Base-by-base conservation (phyloP, 495 filamentous ascomycete species). In the Eremomyces bilateralis region DNA sequence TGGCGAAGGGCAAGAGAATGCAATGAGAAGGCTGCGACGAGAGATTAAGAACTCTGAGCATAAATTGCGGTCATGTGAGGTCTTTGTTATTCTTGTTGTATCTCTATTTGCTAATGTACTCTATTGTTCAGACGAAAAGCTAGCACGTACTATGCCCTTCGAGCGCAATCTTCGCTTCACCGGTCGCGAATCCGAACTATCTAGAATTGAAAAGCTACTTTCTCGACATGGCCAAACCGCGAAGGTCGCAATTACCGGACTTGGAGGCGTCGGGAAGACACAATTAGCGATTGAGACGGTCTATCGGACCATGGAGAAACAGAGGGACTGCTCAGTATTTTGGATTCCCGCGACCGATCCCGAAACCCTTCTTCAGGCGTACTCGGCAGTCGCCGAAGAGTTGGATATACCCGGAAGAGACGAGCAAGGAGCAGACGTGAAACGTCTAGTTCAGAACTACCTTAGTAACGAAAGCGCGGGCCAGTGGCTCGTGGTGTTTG, bases 231-330 rank as follows among this genome's bases (percentile, higher is more conserved):
- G 33, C 21, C 13, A 18, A 5, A 17, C 16, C 27, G 20, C 21
- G 16, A 36, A 21, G 18, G 5, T 37, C 17, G 60, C 0, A 3
- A 30, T 37, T n/a, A 20, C 16, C 2, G 38, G 38, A 11, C 38
- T 36, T 24, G 38, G 38, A n/a, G 64, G 62, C 0, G 45, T 63
- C 3, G 62, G n/a, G n/a, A n/a, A n/a, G n/a, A n/a, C n/a, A n/a
- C n/a, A n/a, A n/a, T n/a, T n/a, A n/a, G n/a, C n/a, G n/a, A n/a
- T n/a, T n/a, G n/a, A n/a, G n/a, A n/a, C n/a, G n/a, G n/a, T n/a
- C n/a, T n/a, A n/a, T n/a, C n/a, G n/a, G n/a, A n/a, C n/a, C n/a
- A n/a, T n/a, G n/a, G n/a, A n/a, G n/a, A n/a, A n/a, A n/a, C n/a
- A n/a, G n/a, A n/a, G n/a, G n/a, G n/a, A n/a, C n/a, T n/a, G n/a